A percentile compares a stretch with the other conserved stretches of the same genome.
Evolutionary conservation across 176 grass and related monocot genomes (phyloP).

Genomic region (Lolium perenne): DNA sequence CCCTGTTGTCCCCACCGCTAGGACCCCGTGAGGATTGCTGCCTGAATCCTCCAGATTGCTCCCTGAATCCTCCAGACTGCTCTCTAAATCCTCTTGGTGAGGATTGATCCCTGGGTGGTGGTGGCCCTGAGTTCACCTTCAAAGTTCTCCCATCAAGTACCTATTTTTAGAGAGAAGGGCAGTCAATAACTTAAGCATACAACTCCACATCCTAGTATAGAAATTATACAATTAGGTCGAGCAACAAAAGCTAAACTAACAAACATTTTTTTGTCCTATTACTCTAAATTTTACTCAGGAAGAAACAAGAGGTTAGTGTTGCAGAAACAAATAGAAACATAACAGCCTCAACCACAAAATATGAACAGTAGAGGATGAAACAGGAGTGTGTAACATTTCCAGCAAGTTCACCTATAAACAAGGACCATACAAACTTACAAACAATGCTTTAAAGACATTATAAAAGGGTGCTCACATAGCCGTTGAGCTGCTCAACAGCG

Average conservation of each 20-base stretch:
- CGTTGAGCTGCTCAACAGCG: conserved; percentile 80
- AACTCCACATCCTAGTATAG: neutral
- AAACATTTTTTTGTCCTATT: neutral
- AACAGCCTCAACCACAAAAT: neutral
- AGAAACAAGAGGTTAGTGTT: neutral
- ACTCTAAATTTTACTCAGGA: neutral
- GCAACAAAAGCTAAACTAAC: neutral
- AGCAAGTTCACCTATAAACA: neutral
- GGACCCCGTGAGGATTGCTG: conserved; percentile 16
- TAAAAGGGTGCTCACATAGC: conserved; percentile 64
- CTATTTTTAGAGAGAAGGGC: conserved; percentile 39
- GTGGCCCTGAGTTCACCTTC: conserved; percentile 29
- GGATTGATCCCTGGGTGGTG: conserved; percentile 50
- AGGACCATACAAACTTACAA: neutral
- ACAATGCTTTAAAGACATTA: conserved; percentile 2
- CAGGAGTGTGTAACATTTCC: neutral
- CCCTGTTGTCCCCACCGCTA: conserved; percentile 53
- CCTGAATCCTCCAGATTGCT: conserved; percentile 20
- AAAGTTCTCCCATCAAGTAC: conserved; percentile 68
- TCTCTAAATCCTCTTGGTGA: conserved; percentile 43
- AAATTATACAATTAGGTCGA: neutral
- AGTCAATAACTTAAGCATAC: conserved; percentile 25
- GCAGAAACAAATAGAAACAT: neutral
- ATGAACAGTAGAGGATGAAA: neutral
- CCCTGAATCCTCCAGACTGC: neutral